Conservation (phyloP, 108 stramenopile genomes). For the Skeletonema costatum region DNA sequence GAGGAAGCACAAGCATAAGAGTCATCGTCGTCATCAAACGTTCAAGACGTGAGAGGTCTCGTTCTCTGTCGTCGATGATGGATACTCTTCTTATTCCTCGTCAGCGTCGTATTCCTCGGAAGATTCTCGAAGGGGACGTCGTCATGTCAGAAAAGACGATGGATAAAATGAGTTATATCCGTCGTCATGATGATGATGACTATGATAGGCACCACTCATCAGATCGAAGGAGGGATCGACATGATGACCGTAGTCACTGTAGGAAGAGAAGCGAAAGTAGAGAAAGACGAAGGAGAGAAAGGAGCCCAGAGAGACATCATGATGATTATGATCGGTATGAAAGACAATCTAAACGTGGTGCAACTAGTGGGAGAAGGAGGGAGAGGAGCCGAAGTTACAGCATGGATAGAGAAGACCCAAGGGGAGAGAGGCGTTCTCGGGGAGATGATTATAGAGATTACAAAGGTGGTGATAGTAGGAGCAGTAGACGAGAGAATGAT, state of each 20-base stretch:
- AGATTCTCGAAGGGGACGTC: conserved; percentile 15
- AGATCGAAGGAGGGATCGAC: conserved; percentile 7
- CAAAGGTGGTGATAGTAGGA: conserved; percentile 8
- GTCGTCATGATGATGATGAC: neutral
- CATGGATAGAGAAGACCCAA: neutral
- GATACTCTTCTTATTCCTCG: conserved; percentile 16
- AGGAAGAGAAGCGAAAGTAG: conserved; percentile 11
- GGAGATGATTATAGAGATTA: neutral
- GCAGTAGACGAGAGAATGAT: conserved; percentile 11
- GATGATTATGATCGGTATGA: conserved; percentile 6
- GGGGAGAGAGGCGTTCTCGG: neutral
- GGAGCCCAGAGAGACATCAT: conserved; percentile 8
- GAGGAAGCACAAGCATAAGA: conserved; percentile 2
- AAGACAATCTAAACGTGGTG: neutral
- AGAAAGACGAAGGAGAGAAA: conserved; percentile 11
- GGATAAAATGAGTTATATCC: conserved; percentile 9
- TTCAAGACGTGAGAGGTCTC: conserved; percentile 2
- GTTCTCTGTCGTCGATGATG: conserved; percentile 1
- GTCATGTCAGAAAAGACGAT: conserved; percentile 9
- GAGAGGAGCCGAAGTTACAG: conserved; percentile 5
- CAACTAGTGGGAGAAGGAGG: neutral
- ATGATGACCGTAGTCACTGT: neutral
- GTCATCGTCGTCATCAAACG: conserved; percentile 9
- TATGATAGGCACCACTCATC: neutral
- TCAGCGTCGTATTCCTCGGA: neutral